phyloP scores from a whole-genome alignment of 805 yeast genomes.

The Torulaspora gathmanii region DNA sequence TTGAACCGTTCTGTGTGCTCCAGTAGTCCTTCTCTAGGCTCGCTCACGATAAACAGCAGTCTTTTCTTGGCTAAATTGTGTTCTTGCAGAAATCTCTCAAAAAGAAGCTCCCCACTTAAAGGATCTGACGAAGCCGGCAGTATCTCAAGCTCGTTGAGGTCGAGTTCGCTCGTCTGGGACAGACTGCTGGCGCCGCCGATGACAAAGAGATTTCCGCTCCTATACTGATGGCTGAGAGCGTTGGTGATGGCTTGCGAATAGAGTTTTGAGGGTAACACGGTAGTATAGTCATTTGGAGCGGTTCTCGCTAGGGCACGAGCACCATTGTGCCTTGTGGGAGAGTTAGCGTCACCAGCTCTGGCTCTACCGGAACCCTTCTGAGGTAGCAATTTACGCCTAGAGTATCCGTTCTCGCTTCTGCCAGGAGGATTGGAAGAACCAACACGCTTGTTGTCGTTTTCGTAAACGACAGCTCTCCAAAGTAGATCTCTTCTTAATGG shows the following conservation, averaged over 20 bases:
- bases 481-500: conserved; percentile 86
- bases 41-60: conserved; percentile 64
- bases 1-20: conserved; percentile 51
- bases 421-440: conserved; percentile 86
- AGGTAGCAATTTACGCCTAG: conserved; percentile 73
- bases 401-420: conserved; percentile 79
- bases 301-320: conserved; percentile 83
- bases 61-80: conserved; percentile 46
- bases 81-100: conserved; percentile 44
- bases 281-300: conserved; percentile 86
- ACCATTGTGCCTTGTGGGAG: conserved; percentile 88
- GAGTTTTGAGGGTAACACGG: conserved; percentile 66
- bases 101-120: conserved; percentile 39
- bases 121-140: conserved; percentile 39
- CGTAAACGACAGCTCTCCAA: conserved; percentile 92
- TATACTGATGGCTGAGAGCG: conserved; percentile 78
- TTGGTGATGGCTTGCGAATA: conserved; percentile 73
- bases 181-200: conserved; percentile 49
- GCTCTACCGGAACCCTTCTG: conserved; percentile 97
- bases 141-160: conserved; percentile 25
- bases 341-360: conserved; percentile 91
- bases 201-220: conserved; percentile 64
- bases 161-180: conserved; percentile 17
- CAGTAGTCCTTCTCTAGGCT: conserved; percentile 55
- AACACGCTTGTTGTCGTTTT: conserved; percentile 82